Evolutionary conservation across 768 basidiomycete species (phyloP).

Genomic region (Strobilomyces dryophilus): DNA sequence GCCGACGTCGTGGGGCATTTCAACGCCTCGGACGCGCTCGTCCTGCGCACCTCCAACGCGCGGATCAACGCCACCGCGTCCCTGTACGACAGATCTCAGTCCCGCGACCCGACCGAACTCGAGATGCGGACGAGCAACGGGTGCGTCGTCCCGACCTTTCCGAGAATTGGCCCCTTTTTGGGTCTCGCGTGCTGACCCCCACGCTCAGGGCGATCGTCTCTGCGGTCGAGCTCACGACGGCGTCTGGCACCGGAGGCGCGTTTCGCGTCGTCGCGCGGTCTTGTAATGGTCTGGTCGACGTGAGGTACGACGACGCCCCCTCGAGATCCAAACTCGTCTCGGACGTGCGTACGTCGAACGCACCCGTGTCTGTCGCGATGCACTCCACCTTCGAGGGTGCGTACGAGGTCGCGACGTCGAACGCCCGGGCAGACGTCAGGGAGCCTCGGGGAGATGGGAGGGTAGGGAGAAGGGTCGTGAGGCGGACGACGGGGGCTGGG

Average conservation of each 20-base stretch:
- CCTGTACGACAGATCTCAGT: slow-evolving; percentile 11
- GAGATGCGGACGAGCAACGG: slow-evolving; percentile 24
- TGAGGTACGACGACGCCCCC: slow-evolving; percentile 31
- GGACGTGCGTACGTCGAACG: slow-evolving; percentile 34
- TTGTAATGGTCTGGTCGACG: slow-evolving; percentile 30
- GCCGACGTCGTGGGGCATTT: slow-evolving; percentile 36
- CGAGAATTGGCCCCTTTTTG: background rate
- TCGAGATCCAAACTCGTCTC: slow-evolving; percentile 28
- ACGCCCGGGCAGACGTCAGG: slow-evolving; percentile 1
- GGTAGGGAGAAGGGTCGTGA: slow-evolving; percentile 5
- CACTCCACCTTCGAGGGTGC: slow-evolving; percentile 39
- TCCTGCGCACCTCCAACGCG: slow-evolving; percentile 34
- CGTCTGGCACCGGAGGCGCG: slow-evolving; percentile 17
- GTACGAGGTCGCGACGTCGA: slow-evolving; percentile 31
- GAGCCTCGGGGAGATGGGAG: slow-evolving; percentile 25
- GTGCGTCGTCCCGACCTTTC: slow-evolving; percentile 8
- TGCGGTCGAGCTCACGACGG: slow-evolving; percentile 26
- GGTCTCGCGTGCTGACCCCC: too few species aligned
- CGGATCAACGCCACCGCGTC: slow-evolving; percentile 25
- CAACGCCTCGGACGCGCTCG: slow-evolving; percentile 26
- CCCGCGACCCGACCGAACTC: background rate
- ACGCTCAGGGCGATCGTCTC: slow-evolving; percentile 17
- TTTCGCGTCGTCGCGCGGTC: slow-evolving; percentile 33
- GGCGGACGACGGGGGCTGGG: slow-evolving; percentile 1
- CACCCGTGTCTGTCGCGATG: slow-evolving; percentile 21